Base-by-base conservation (phyloP, 305 asterid genomes). In the Monarda citriodora region DNA sequence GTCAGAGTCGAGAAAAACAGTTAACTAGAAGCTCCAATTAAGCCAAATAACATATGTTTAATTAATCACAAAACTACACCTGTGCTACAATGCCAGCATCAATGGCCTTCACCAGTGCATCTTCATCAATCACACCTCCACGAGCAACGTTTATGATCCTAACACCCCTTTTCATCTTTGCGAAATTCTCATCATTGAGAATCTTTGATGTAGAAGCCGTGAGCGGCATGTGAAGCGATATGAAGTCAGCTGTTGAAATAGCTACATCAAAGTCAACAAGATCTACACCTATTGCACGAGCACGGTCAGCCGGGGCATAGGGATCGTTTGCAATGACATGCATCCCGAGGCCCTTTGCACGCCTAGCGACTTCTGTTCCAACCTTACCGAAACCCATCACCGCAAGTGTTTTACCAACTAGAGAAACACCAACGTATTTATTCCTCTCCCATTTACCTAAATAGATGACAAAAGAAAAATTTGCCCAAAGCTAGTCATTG, bases 61-160 rank as follows among this genome's bases (percentile, higher is more conserved):
- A 57, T 49, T 31, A 40, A 65, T 29, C 56, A 58, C 47, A 76
- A 63, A 62, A 9, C 49, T 20, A 61, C 60, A 88, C 98, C 98
- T 93, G 98, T 57, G 98, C 97, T 38, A 93, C 97, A 47, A 83
- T 87, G 76, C 98, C 97, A 23, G 95, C 72, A 78, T 93, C 96
- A 64, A 93, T 79, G 46, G 98, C 98, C 76, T 63, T 87, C 67
- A 87, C 88, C 61, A 93, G 68, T 53, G 98, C 98, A 29, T 89
- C 97, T 82, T 93, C 98, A 69, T 93, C 98, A 70, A 93, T 93
- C 66, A 93, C 98, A 38, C 96, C 98, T n/a, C 98, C 98, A 69
- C 98, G 97, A 61, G 98, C 98, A 76, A 93, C 97, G 61, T 93
- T 93, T 41, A 93, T 73, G 7, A 93, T 85, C 55, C 98, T 74